Conservation (phyloP, 2,329 filamentous ascomycete species). For the Cladosporium sp. region DNA sequence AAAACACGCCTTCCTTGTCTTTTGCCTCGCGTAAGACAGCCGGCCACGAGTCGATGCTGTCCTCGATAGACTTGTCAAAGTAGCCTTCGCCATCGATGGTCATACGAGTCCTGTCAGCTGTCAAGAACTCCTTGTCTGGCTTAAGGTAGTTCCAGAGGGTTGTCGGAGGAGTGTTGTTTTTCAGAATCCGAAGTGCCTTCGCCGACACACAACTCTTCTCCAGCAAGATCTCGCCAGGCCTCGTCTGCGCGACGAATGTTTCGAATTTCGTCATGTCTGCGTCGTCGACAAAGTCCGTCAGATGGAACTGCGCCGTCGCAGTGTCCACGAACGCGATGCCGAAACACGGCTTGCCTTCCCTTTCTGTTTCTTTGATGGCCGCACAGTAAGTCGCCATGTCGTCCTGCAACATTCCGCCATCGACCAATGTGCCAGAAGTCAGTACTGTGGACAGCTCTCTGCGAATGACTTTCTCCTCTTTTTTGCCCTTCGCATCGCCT, state of each 20-base stretch:
- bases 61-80: conserved; percentile 62
- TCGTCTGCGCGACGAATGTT: conserved; percentile 89
- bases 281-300: conserved; percentile 92
- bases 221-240: conserved; percentile 82
- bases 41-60: conserved; percentile 72
- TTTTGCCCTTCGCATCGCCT: conserved; percentile 64
- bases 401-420: conserved; percentile 94
- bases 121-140: conserved; percentile 85
- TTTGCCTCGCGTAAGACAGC: conserved; percentile 68
- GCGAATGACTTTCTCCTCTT: conserved; percentile 89
- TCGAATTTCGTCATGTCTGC: conserved; percentile 94
- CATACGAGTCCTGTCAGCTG: conserved; percentile 75
- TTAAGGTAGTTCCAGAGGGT: conserved; percentile 96
- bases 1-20: conserved; percentile 82
- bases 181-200: conserved; percentile 89
- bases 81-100: conserved; percentile 81
- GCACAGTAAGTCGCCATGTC: conserved; percentile 97
- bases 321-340: conserved; percentile 94
- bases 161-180: conserved; percentile 89
- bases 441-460: conserved; percentile 88
- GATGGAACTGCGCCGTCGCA: conserved; percentile 88
- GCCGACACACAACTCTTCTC: conserved; percentile 80
- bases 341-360: conserved; percentile 76
- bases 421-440: conserved; percentile 88
- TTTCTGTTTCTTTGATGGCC: conserved; percentile 74